Conservation (phyloP, 1,284 basidiomycete genomes). For the Cryptococcus maquisensis region DNA sequence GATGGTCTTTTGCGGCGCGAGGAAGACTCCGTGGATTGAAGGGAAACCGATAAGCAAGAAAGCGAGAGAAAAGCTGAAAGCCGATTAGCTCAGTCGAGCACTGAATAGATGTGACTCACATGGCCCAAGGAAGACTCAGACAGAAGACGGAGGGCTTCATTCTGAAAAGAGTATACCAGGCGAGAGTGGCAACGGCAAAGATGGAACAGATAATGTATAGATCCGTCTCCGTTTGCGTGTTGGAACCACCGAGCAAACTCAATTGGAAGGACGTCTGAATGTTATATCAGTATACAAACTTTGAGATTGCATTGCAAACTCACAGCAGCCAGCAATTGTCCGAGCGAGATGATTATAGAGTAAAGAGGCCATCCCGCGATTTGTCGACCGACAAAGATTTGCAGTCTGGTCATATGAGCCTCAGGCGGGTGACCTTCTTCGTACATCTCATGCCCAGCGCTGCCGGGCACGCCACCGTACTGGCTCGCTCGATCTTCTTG, state of each 20-base stretch:
- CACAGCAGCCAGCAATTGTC: constrained; percentile 58
- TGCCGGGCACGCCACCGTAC: neutral
- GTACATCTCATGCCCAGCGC: constrained; percentile 56
- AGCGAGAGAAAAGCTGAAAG: constrained; percentile 63
- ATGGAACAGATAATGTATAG: constrained; percentile 83
- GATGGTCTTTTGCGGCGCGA: constrained; percentile 60
- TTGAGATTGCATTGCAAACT: constrained; percentile 16
- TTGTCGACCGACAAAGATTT: constrained; percentile 72
- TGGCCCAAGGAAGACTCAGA: constrained; percentile 77
- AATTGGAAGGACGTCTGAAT: constrained; percentile 85
- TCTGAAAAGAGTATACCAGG: constrained; percentile 88
- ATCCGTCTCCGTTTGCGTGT: constrained; percentile 72
- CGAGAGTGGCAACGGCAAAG: constrained; percentile 74
- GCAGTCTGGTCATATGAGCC: constrained; percentile 69
- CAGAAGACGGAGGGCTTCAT: constrained; percentile 81
- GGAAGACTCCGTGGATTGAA: constrained; percentile 63
- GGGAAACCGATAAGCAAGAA: constrained; percentile 87
- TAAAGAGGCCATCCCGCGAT: constrained; percentile 82
- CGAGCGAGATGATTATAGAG: constrained; percentile 77
- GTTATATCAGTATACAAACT: neutral
- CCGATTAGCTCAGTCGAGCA: neutral
- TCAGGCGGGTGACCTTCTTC: constrained; percentile 51
- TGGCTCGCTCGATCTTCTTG: constrained; percentile 22
- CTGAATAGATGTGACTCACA: constrained; percentile 44
- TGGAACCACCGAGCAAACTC: constrained; percentile 76